Base-by-base conservation (phyloP, 768 basidiomycete species). In the Agrocybe pediades region DNA sequence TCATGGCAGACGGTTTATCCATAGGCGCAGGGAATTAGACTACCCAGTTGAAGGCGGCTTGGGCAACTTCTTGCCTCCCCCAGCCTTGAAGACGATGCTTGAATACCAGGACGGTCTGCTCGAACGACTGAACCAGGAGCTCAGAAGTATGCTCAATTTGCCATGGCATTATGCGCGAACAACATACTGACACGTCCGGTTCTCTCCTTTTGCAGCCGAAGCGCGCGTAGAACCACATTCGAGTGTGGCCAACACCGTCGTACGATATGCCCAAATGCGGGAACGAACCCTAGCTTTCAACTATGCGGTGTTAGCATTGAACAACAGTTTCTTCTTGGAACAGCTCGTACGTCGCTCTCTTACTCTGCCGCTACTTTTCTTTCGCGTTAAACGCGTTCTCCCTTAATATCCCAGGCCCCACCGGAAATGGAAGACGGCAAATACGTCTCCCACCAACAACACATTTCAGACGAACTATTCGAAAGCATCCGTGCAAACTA, bases 261-360 rank as follows among this genome's bases (percentile, higher is more conserved):
- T 92, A 26, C 78, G 79, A 29, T 83, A 88, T 9, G 82, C 92
- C 0, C 62, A 73, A 15, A 72, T 83, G 25, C 81, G 81, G 40
- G 74, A 81, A 20, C 72, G 84, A 48, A 79, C 84, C 1, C 71
- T 95, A 48, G 83, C 84, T 21, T 98, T 95, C 71, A 96, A 91
- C 71, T 94, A 95, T 65, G 94, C 95, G 3, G 89, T 89, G 58
- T 82, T 92, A 43, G 92, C 96, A 5, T 75, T 98, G 56, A 99
- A 98, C 74, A 98, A 97, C 70, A 86, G 86, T 61, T 98, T 92
- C 81, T 98, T 98, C 79, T 80, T 99, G 24, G 82, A 91, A 59
- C 79, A 78, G 53, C 78, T 99, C 33, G 96, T 98, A 68, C 47
- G 93, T 79, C 19, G 46, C 51, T 19, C 40, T n/a, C n/a, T n/a